Evolutionary conservation across 495 filamentous ascomycete species (phyloP).

Genomic region (Aspergillus cavernicola): DNA sequence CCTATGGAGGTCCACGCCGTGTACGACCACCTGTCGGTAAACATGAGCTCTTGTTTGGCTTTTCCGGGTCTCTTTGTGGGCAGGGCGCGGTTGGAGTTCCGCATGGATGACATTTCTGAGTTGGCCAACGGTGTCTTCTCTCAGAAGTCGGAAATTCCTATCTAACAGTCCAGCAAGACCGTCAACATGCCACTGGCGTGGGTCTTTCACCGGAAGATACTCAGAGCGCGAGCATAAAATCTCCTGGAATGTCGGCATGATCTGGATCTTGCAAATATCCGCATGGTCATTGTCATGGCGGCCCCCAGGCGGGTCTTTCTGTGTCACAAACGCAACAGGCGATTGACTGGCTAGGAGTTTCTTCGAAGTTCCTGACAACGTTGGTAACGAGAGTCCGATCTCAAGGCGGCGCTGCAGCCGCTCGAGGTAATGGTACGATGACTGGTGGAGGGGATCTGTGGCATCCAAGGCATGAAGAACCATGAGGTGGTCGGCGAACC

Average conservation of each 20-base stretch:
- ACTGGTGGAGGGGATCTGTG: slow-evolving; percentile 7
- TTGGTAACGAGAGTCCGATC: slow-evolving; percentile 34
- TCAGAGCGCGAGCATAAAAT: slow-evolving; percentile 50
- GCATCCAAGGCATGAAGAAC: slow-evolving; percentile 6
- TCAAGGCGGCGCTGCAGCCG: slow-evolving; percentile 30
- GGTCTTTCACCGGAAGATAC: slow-evolving; percentile 58
- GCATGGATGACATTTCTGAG: slow-evolving; percentile 31
- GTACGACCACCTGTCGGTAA: slow-evolving; percentile 38
- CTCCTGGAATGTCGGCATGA: slow-evolving; percentile 63
- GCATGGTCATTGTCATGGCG: slow-evolving; percentile 64
- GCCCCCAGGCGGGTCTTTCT: slow-evolving; percentile 19
- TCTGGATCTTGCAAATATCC: slow-evolving; percentile 55
- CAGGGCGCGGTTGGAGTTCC: background rate
- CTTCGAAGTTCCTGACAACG: slow-evolving; percentile 14
- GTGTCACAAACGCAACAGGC: background rate
- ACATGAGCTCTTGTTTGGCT: slow-evolving; percentile 27
- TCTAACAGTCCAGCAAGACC: slow-evolving; percentile 63
- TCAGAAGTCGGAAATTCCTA: slow-evolving; percentile 55
- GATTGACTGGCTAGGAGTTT: slow-evolving; percentile 58
- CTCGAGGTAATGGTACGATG: slow-evolving; percentile 15
- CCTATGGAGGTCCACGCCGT: slow-evolving; percentile 39
- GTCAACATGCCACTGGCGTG: slow-evolving; percentile 49
- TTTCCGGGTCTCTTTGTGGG: background rate
- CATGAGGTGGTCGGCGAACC: slow-evolving; percentile 12
- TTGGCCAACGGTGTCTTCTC: slow-evolving; percentile 40